Base-by-base conservation (phyloP, 1,139 yeast genomes). In the Blastobotrys niveus region DNA sequence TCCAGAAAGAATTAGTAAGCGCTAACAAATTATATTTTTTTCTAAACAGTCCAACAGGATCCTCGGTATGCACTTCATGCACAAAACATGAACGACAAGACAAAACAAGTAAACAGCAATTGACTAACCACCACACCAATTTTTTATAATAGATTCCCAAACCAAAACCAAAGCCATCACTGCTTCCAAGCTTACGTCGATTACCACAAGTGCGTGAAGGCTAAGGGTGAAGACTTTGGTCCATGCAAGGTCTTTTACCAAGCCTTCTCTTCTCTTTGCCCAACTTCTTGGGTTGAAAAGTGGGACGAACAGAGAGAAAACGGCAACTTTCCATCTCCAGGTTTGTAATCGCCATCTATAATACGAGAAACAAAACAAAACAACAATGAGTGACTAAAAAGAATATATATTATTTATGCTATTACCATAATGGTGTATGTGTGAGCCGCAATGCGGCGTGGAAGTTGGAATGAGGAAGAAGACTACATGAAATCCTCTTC, bases 101-200 rank as follows among this genome's bases (percentile, higher is more conserved):
- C n/a, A n/a, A n/a, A n/a, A n/a, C n/a, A 17, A 19, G 9, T 8
- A 24, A 8, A 5, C n/a, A 14, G 33, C 27, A 6, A 7, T 9
- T 6, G 18, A n/a, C 34, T 31, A 31, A 31, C 34, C 14, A 12
- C 9, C 27, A 6, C 5, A 26, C 25, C n/a, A n/a, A 12, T 14
- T 3, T 5, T 24, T 34, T 34, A 49, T 38, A n/a, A n/a, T n/a
- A n/a, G n/a, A n/a, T 58, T 55, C 81, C 97, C 98, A 59, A 80
- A 86, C 76, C 89, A 80, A 70, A 91, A 89, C 80, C 98, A 89
- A 72, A 84, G 96, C 62, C 88, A 84, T 74, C 96, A 89, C 77
- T 89, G 98, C 77, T 93, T 93, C 80, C 97, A 89, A 74, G 77
- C 93, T 57, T 91, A 89, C 74, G 87, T 91, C 62, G 98, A 91